Conservation (phyloP, 176 grass and related monocot species). For the Triticum monococcum region DNA sequence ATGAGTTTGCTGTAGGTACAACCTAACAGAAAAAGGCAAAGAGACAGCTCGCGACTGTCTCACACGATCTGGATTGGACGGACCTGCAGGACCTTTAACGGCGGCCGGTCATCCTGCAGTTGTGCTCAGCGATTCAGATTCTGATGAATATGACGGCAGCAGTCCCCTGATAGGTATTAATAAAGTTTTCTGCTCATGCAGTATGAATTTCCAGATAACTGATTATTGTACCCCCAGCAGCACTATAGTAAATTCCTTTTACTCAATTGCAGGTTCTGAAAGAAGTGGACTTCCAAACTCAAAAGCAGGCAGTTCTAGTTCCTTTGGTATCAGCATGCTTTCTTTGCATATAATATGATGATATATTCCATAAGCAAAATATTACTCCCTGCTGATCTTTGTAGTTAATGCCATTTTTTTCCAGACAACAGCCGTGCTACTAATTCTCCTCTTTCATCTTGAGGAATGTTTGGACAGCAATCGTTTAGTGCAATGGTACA, state of each 20-base stretch:
- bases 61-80: conserved; percentile 53
- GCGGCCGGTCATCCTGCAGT: conserved; percentile 9
- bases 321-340: conserved; percentile 37
- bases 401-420: conserved; percentile 19
- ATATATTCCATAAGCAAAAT: not conserved
- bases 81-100: conserved; percentile 19
- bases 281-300: conserved; percentile 26
- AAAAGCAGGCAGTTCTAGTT: conserved; percentile 27
- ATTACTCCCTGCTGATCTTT: not conserved
- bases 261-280: not conserved
- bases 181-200: conserved; percentile 33
- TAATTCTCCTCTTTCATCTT: conserved; percentile 29
- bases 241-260: not conserved
- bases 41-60: conserved; percentile 63
- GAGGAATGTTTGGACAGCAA: conserved; percentile 11
- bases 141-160: conserved; percentile 29
- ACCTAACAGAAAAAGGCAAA: conserved; percentile 72
- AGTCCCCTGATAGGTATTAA: conserved; percentile 27
- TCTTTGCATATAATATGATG: conserved; percentile 27
- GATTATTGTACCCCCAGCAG: not conserved
- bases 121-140: conserved; percentile 52
- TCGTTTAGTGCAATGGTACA: no score
- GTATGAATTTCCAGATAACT: not conserved
- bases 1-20: conserved; percentile 52
- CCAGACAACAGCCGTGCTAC: conserved; percentile 18